Conservation (phyloP, 805 yeast species). For the Starmerella bombi region DNA sequence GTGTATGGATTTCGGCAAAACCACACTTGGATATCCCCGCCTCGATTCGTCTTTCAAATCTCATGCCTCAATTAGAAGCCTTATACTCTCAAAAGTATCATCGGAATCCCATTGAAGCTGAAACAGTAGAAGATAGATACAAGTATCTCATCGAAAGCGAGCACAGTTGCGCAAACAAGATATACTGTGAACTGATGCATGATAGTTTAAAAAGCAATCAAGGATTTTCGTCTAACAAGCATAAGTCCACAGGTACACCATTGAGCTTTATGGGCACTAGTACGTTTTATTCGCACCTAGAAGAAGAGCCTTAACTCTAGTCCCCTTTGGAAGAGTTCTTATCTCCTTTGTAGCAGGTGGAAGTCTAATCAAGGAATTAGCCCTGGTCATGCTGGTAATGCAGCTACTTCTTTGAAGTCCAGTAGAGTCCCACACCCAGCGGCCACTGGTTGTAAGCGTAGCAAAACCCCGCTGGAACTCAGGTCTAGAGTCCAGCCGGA, state of each 20-base stretch:
- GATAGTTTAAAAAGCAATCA: background rate
- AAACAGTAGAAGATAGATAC: background rate
- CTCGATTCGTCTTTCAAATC: conserved; percentile 2
- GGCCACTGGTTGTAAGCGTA: conserved; percentile 22
- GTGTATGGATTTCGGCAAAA: conserved; percentile 29
- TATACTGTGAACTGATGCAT: conserved; percentile 5
- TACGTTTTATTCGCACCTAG: background rate
- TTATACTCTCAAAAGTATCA: background rate
- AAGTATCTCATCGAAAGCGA: background rate
- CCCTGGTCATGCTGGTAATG: conserved; percentile 36
- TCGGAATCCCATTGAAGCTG: background rate
- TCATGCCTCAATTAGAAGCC: conserved; percentile 4
- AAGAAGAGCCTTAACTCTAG: conserved; percentile 19
- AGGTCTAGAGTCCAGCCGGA: conserved; percentile 37
- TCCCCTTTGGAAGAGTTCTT: conserved; percentile 11
- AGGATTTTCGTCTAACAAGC: background rate
- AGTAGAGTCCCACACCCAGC: conserved; percentile 32
- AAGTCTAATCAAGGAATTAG: conserved; percentile 35
- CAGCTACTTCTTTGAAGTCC: conserved; percentile 42
- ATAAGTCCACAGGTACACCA: background rate
- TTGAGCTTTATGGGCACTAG: too few relatives aligned
- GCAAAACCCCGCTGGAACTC: conserved; percentile 39
- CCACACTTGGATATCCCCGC: conserved; percentile 18
- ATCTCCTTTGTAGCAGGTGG: conserved; percentile 27
- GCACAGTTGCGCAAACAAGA: background rate